A percentile compares a stretch with the other conserved stretches of the same genome.
Evolutionary conservation across 2,329 filamentous ascomycete species (phyloP).

Genomic region (Didymella sp.): DNA sequence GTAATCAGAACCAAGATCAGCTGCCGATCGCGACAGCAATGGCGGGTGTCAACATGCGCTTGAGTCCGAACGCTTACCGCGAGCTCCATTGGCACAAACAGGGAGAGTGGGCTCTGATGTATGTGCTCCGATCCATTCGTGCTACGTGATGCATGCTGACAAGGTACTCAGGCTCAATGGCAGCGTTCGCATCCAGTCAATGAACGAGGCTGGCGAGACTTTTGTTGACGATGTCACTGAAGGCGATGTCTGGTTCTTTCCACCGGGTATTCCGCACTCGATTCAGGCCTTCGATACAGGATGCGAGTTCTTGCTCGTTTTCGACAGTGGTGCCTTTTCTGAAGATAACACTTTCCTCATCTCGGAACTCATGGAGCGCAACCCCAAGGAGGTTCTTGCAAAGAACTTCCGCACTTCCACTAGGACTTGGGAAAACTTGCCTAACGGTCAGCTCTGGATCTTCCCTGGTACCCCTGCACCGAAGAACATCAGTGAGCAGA

Average conservation of each 20-base stretch:
- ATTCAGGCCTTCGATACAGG: conserved; percentile 64
- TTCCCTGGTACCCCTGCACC: conserved; percentile 52
- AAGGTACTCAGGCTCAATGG: conserved; percentile 52
- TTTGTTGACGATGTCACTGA: conserved; percentile 53
- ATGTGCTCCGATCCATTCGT: not conserved
- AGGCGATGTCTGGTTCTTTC: conserved; percentile 50
- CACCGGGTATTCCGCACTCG: conserved; percentile 50
- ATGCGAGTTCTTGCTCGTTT: conserved; percentile 62
- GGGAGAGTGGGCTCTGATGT: conserved; percentile 59
- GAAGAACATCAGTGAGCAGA: conserved; percentile 51
- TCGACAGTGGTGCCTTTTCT: conserved; percentile 65
- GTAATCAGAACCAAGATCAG: conserved; percentile 51
- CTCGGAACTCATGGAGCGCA: conserved; percentile 59
- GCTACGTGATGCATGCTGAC: not conserved
- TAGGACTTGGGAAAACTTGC: conserved; percentile 48
- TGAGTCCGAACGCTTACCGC: conserved; percentile 60
- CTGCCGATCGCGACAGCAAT: conserved; percentile 52
- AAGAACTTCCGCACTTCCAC: conserved; percentile 53
- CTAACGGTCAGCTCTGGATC: conserved; percentile 52
- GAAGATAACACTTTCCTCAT: conserved; percentile 68
- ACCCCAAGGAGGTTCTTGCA: conserved; percentile 50
- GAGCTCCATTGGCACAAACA: conserved; percentile 69
- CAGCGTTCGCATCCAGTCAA: conserved; percentile 58
- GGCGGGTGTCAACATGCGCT: conserved; percentile 54
- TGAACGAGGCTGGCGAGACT: conserved; percentile 60